Evolutionary conservation across 495 filamentous ascomycete genomes (phyloP).

Genomic region (Neurospora cerealis): DNA sequence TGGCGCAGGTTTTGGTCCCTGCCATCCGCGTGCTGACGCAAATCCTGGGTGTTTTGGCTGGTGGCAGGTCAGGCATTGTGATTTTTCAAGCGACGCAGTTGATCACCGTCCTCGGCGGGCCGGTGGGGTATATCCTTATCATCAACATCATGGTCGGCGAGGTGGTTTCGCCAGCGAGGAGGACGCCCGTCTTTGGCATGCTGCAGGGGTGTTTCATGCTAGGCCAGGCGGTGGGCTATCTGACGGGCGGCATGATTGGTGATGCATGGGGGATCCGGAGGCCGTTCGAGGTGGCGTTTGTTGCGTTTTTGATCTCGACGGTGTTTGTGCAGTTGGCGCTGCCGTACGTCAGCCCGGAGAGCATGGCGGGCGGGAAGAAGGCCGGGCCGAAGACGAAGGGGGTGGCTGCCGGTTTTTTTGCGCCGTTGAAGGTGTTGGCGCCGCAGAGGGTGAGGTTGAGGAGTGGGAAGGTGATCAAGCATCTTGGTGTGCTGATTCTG

Average conservation of each 20-base stretch:
- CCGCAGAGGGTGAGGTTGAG: constrained; percentile 35
- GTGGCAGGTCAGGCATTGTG: constrained; percentile 39
- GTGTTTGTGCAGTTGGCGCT: constrained; percentile 27
- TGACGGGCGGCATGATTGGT: constrained; percentile 42
- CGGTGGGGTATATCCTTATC: constrained; percentile 45
- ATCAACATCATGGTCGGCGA: constrained; percentile 46
- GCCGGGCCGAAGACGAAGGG: constrained; percentile 14
- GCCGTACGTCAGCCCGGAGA: constrained; percentile 31
- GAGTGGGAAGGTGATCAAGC: constrained; percentile 30
- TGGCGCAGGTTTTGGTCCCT: constrained; percentile 40
- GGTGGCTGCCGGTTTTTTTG: constrained; percentile 36
- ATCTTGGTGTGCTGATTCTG: constrained; percentile 43
- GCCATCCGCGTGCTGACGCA: constrained; percentile 44
- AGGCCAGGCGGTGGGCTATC: constrained; percentile 41
- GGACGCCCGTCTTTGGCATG: constrained; percentile 44
- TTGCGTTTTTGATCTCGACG: constrained; percentile 32
- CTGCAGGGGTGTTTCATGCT: constrained; percentile 47
- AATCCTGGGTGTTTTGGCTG: constrained; percentile 41
- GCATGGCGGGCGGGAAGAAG: constrained; percentile 19
- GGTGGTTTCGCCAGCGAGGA: constrained; percentile 34
- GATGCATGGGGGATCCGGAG: constrained; percentile 39
- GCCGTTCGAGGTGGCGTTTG: constrained; percentile 43
- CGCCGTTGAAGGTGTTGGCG: constrained; percentile 41
- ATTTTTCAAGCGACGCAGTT: constrained; percentile 47
- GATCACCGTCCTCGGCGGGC: constrained; percentile 47